These are phyloP conservation scores for Colletotrichum sp. DNA, from an alignment of 2,329 filamentous ascomycete species.

Conservation along the genomic window DNA sequence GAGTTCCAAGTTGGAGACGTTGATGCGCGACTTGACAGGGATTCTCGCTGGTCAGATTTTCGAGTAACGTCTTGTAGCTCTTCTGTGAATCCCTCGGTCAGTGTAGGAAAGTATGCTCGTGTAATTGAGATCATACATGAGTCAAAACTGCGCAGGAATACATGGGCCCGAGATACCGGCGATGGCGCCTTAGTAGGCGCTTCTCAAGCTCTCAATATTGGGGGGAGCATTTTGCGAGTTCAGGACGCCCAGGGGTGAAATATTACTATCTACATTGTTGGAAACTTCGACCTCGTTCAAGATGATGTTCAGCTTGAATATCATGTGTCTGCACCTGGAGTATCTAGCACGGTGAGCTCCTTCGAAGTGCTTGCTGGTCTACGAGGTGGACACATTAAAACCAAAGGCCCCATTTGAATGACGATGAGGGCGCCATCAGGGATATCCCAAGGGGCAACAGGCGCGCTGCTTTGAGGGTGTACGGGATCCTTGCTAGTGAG, in stretches of 20 bases:
- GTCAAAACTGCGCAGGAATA: background rate
- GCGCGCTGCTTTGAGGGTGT: background rate
- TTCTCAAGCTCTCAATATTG: background rate
- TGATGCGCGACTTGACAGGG: background rate
- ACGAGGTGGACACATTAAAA: background rate
- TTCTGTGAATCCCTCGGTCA: background rate
- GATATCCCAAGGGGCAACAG: background rate
- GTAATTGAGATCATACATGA: background rate
- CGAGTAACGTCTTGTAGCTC: background rate
- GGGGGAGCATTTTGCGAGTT: fast-evolving
- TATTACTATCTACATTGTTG: background rate
- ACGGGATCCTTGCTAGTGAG: fast-evolving
- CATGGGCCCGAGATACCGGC: background rate
- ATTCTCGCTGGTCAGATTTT: background rate
- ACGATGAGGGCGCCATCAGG: background rate
- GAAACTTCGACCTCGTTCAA: background rate
- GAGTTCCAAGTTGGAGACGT: background rate
- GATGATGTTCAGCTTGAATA: background rate
- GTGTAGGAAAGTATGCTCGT: background rate
- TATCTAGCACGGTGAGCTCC: background rate
- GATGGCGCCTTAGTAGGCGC: background rate
- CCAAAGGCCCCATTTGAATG: background rate
- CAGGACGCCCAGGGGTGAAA: background rate
- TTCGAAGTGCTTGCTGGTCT: background rate
- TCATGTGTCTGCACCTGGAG: background rate